These are phyloP conservation scores for Lactifluus pinguis DNA, from an alignment of 768 basidiomycete genomes.

Conservation along the genomic window DNA sequence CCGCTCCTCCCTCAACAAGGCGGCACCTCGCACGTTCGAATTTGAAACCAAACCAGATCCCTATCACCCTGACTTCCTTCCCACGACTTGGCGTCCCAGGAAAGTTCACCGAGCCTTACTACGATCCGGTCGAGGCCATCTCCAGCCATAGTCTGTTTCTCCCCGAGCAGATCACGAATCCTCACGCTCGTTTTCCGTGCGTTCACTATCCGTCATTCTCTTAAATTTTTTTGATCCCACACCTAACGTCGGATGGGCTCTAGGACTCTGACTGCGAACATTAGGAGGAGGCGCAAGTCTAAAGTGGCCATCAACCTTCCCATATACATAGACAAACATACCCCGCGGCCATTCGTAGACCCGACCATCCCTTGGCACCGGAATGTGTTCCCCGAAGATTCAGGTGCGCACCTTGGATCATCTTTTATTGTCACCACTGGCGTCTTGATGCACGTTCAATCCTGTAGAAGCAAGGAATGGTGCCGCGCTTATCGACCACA, in stretches of 20 bases:
- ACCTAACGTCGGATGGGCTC: background rate
- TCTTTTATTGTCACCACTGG: background rate
- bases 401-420: slow-evolving; percentile 40
- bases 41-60: slow-evolving; percentile 78
- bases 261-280: slow-evolving; percentile 97
- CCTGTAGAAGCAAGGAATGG: slow-evolving; percentile 76
- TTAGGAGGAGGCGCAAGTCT: slow-evolving; percentile 79
- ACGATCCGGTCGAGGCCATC: slow-evolving; percentile 59
- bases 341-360: slow-evolving; percentile 84
- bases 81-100: slow-evolving; percentile 85
- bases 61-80: slow-evolving; percentile 91
- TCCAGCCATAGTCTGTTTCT: slow-evolving; percentile 93
- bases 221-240: background rate
- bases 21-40: slow-evolving; percentile 78
- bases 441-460: slow-evolving; percentile 8
- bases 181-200: slow-evolving; percentile 96
- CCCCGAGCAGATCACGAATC: slow-evolving; percentile 92
- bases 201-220: slow-evolving; percentile 28
- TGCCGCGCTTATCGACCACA: slow-evolving; percentile 81
- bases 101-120: slow-evolving; percentile 87
- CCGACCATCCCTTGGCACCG: slow-evolving; percentile 88
- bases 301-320: slow-evolving; percentile 96
- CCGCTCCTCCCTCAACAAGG: slow-evolving; percentile 30
- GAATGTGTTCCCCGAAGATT: slow-evolving; percentile 73
- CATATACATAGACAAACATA: slow-evolving; percentile 79